Base-by-base conservation (phyloP, 768 basidiomycete genomes). In the Calocera cornea region DNA sequence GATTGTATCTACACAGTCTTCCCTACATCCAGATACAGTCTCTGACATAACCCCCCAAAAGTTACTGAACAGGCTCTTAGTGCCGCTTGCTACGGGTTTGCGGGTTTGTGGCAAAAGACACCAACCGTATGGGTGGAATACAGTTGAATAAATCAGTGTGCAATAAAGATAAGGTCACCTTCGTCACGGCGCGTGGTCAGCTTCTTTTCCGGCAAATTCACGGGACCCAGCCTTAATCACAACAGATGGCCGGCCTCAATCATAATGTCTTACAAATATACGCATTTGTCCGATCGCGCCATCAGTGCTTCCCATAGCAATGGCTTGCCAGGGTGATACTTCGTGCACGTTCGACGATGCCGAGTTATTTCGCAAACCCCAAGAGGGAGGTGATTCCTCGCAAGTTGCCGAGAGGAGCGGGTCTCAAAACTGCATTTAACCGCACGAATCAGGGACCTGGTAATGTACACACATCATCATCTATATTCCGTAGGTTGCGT, bases 201-300 rank as follows among this genome's bases (percentile, higher is more conserved):
- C 54, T 60, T 60, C 54, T 27, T 60, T 60, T 27, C 54, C 54
- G 54, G n/a, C 27, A 60, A 8, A 60, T 60, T 60, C 54, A 60
- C 54, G 54, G 54, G 54, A 47, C 24, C 44, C 44, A 47, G 44
- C 44, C 36, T 47, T 47, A 16, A 60, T 60, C 27, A 60, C 54
- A 60, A 33, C 54, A 60, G 27, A 60, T 60, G 31, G 5, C 27
- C 54, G 54, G 54, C 22, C 54, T 60, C 27, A 60, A 60, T 60
- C 54, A 60, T 16, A 60, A 27, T 27, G 24, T 19, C 19, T 60
- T 12, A 60, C 27, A 8, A 33, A 60, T 60, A 33, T 60, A 33
- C 31, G 11, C 54, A 16, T 27, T 27, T 31, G 22, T 47, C 24
- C 5, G 24, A 24, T 47, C 7, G 19, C 44, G 44, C 44, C 44